Evolutionary conservation across 2,329 filamentous ascomycete genomes (phyloP).

Genomic region (Escovopsis sp.): DNA sequence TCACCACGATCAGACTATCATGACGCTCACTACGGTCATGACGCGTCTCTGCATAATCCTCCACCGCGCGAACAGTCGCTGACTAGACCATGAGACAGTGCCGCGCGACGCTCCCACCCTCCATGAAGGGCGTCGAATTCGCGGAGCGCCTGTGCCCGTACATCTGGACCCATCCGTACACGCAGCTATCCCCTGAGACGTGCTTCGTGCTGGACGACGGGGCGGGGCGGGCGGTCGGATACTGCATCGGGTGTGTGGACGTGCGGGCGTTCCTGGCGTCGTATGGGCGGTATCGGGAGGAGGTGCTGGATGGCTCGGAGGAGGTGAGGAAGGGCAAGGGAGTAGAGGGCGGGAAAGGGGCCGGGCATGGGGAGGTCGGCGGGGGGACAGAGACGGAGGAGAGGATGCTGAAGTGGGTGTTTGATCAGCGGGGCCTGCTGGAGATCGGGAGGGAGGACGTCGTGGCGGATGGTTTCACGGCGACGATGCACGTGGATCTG

Average conservation of each 20-base stretch:
- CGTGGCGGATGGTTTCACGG: slow-evolving; percentile 19
- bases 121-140: slow-evolving; percentile 19
- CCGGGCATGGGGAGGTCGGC: slow-evolving; percentile 2
- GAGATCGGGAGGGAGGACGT: slow-evolving; percentile 19
- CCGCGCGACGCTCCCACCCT: slow-evolving; percentile 30
- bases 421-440: slow-evolving; percentile 24
- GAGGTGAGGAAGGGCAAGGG: slow-evolving; percentile 10
- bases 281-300: slow-evolving; percentile 23
- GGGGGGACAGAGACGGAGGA: slow-evolving; percentile 12
- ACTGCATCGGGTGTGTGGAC: slow-evolving; percentile 31
- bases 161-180: slow-evolving; percentile 36
- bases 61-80: too few relatives aligned
- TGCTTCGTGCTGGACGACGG: slow-evolving; percentile 36
- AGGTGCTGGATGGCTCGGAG: slow-evolving; percentile 17
- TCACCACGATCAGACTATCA: too few relatives aligned
- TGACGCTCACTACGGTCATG: too few relatives aligned
- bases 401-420: slow-evolving; percentile 26
- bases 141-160: slow-evolving; percentile 27
- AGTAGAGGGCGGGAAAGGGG: too few relatives aligned
- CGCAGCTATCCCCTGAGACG: slow-evolving; percentile 26
- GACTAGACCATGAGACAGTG: slow-evolving; percentile 19
- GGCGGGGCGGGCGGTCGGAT: slow-evolving; percentile 28
- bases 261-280: slow-evolving; percentile 21
- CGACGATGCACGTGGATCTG: slow-evolving; percentile 35
- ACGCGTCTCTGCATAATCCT: too few relatives aligned